Evolutionary conservation across 2,329 filamentous ascomycete genomes (phyloP).

Genomic region (Hymenoscyphus salicellus): DNA sequence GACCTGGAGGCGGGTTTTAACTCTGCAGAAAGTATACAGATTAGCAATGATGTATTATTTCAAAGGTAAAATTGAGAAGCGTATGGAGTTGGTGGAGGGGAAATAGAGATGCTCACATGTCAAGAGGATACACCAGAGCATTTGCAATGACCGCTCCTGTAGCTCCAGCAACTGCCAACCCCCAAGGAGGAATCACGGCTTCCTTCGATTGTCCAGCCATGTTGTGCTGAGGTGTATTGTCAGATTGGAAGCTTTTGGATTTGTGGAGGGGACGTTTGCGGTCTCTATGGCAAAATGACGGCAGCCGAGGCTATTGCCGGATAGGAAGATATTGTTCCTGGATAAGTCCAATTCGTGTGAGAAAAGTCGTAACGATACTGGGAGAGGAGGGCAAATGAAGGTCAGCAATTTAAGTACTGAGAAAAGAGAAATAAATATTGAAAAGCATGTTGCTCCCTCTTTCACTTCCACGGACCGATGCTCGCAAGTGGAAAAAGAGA

Average conservation of each 20-base stretch:
- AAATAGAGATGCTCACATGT: constrained; percentile 67
- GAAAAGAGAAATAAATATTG: not conserved
- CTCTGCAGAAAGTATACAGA: constrained; percentile 48
- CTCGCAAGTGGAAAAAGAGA: not conserved
- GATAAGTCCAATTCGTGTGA: not conserved
- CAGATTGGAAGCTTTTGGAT: not conserved
- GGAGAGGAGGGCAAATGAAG: not conserved
- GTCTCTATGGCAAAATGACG: constrained; percentile 1
- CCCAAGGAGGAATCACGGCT: constrained; percentile 75
- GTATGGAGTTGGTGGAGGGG: not conserved
- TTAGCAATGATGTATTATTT: constrained; percentile 1
- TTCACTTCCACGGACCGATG: too few species aligned
- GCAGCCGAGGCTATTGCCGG: constrained; percentile 18
- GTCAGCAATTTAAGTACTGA: not conserved
- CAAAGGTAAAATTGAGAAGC: not conserved
- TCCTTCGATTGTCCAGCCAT: constrained; percentile 37
- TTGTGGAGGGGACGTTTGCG: not conserved
- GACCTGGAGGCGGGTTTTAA: constrained; percentile 94
- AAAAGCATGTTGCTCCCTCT: not conserved
- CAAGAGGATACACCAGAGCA: constrained; percentile 89
- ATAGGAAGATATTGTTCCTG: not conserved
- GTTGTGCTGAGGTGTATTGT: not conserved
- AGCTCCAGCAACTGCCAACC: constrained; percentile 85
- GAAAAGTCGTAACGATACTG: not conserved
- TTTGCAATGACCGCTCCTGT: constrained; percentile 93